These are phyloP conservation scores for Rheum nobile DNA, from an alignment of 148 eudicot species.

Conservation along the genomic window DNA sequence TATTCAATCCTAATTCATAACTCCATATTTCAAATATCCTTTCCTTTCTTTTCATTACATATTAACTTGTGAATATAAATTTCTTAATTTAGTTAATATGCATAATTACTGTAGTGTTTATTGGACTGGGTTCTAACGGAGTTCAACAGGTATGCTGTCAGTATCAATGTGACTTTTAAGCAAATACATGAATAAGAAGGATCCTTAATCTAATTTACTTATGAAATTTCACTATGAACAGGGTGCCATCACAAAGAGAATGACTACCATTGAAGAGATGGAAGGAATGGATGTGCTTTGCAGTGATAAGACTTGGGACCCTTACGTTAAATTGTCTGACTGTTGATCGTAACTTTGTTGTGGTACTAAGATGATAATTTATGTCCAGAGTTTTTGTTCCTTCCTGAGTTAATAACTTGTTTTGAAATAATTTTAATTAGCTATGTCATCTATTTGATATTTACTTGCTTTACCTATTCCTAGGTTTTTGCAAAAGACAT, in stretches of 20 bases:
- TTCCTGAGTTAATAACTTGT: too few relatives aligned
- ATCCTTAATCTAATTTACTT: neutral
- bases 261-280: constrained; percentile 86
- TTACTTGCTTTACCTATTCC: neutral
- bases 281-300: too few relatives aligned
- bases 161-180: neutral
- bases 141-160: constrained; percentile 43
- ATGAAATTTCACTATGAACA: neutral
- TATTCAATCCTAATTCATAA: too few relatives aligned
- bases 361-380: constrained; percentile 28
- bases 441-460: neutral
- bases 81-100: too few relatives aligned
- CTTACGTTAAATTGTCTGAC: constrained; percentile 57
- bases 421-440: too few relatives aligned
- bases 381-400: too few relatives aligned
- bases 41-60: too few relatives aligned
- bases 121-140: too few relatives aligned
- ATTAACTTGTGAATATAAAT: too few relatives aligned
- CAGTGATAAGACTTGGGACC: constrained; percentile 73
- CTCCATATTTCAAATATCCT: too few relatives aligned
- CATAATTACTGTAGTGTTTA: too few relatives aligned
- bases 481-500: too few relatives aligned
- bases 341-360: constrained; percentile 54
- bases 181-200: neutral
- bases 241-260: constrained; percentile 80